Evolutionary conservation across 2,329 filamentous ascomycete genomes (phyloP).

Genomic region (Colletotrichum magnum): DNA sequence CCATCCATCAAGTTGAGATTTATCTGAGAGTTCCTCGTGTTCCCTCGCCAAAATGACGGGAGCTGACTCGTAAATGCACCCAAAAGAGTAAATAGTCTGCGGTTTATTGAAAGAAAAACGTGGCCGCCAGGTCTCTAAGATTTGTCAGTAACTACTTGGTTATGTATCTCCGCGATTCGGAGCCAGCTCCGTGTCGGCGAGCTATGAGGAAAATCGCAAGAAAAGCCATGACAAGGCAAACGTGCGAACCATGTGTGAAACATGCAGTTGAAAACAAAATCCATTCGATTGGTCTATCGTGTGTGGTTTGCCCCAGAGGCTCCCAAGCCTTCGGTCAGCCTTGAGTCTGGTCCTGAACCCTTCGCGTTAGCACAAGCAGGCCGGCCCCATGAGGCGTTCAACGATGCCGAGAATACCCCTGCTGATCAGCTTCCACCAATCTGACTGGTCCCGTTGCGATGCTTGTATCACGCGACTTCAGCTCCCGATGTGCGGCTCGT

Average conservation of each 20-base stretch:
- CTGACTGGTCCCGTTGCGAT: neutral
- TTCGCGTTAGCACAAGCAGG: neutral
- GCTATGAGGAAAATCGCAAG: neutral
- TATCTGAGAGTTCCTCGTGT: neutral
- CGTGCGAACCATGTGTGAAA: conserved; percentile 18
- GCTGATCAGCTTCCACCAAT: neutral
- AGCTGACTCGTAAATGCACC: conserved; percentile 21
- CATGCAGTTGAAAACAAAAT: conserved; percentile 16
- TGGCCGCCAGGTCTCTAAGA: conserved; percentile 37
- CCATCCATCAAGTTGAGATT: conserved; percentile 4
- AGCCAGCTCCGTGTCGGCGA: neutral
- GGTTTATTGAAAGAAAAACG: conserved; percentile 41
- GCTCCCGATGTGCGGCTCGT: neutral
- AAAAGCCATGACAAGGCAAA: neutral
- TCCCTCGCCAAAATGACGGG: neutral
- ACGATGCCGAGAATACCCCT: neutral
- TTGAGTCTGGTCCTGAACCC: neutral
- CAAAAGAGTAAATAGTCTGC: conserved; percentile 37
- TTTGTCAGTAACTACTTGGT: conserved; percentile 5
- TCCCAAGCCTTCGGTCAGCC: conserved; percentile 19
- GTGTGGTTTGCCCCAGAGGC: neutral
- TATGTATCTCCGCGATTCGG: neutral
- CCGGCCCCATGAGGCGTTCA: neutral
- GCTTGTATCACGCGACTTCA: conserved; percentile 13
- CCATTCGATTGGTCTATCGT: conserved; percentile 23